Evolutionary conservation across 2,329 filamentous ascomycete species (phyloP).

Genomic region (Fusarium nisikadoi): DNA sequence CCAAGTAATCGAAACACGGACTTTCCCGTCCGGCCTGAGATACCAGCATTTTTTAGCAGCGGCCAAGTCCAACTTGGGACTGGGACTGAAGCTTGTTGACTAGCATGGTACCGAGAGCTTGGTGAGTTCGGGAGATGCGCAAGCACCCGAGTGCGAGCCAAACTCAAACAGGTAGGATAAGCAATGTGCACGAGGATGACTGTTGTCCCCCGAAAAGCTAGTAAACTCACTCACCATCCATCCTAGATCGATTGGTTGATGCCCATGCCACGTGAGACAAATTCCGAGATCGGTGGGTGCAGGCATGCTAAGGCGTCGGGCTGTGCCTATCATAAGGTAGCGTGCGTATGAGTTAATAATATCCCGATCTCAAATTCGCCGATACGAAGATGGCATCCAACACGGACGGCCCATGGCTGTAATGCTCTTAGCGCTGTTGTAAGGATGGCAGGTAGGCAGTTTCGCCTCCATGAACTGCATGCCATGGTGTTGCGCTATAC

Average conservation of each 20-base stretch:
- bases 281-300: slow-evolving; percentile 6
- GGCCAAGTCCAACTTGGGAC: slow-evolving; percentile 15
- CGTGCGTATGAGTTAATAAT: neutral
- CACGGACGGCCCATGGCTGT: neutral
- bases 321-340: neutral
- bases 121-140: slow-evolving; percentile 36
- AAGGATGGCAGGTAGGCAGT: neutral
- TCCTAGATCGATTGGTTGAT: neutral
- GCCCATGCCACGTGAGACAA: neutral
- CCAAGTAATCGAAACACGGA: neutral
- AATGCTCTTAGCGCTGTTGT: neutral
- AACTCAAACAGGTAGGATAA: slow-evolving; percentile 22
- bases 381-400: neutral
- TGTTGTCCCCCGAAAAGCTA: slow-evolving; percentile 9
- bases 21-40: neutral
- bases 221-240: slow-evolving; percentile 1
- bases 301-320: neutral
- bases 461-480: slow-evolving; percentile 17
- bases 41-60: slow-evolving; percentile 9
- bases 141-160: slow-evolving; percentile 24
- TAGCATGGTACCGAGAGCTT: slow-evolving; percentile 16
- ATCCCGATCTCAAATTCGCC: neutral
- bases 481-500: neutral
- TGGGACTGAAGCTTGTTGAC: slow-evolving; percentile 13
- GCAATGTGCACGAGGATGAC: slow-evolving; percentile 13